phyloP scores from a whole-genome alignment of 768 basidiomycete species.

The Boletus edulis region DNA sequence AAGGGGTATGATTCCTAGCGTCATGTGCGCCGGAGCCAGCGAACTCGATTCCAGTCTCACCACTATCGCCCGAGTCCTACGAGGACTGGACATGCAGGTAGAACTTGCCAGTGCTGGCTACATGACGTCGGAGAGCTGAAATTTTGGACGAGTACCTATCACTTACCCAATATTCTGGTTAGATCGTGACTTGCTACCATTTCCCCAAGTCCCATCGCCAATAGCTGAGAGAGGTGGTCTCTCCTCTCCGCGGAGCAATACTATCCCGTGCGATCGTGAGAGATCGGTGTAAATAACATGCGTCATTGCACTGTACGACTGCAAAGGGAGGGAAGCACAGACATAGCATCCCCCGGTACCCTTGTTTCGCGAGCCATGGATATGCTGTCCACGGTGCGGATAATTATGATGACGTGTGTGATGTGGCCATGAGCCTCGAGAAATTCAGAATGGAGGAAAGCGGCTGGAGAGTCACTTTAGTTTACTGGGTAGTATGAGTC shows the following conservation, averaged over 20 bases:
- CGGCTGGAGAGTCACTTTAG: slow-evolving; percentile 43
- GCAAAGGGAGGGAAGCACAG: slow-evolving; percentile 76
- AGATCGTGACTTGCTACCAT: no score
- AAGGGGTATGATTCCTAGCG: no score
- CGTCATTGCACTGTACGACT: slow-evolving; percentile 71
- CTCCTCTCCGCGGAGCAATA: slow-evolving; percentile 91
- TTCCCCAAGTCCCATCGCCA: no score
- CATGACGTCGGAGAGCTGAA: no score
- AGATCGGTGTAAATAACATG: slow-evolving; percentile 84
- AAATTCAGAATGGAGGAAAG: slow-evolving; percentile 83
- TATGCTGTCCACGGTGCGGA: slow-evolving; percentile 87
- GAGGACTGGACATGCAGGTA: no score
- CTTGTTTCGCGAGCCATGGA: slow-evolving; percentile 77
- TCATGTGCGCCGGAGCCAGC: no score
- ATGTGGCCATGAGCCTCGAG: slow-evolving; percentile 59
- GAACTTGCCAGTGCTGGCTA: no score
- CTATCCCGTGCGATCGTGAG: slow-evolving; percentile 70
- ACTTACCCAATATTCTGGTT: no score
- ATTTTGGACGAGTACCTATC: no score
- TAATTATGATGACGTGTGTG: slow-evolving; percentile 73
- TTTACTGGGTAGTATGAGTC: background rate
- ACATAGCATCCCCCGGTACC: slow-evolving; percentile 83
- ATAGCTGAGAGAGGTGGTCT: slow-evolving; percentile 46
- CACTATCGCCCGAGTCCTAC: no score
- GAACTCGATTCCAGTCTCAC: no score